Conservation (phyloP, 2,329 filamentous ascomycete genomes). For the Calonectria crousiana region DNA sequence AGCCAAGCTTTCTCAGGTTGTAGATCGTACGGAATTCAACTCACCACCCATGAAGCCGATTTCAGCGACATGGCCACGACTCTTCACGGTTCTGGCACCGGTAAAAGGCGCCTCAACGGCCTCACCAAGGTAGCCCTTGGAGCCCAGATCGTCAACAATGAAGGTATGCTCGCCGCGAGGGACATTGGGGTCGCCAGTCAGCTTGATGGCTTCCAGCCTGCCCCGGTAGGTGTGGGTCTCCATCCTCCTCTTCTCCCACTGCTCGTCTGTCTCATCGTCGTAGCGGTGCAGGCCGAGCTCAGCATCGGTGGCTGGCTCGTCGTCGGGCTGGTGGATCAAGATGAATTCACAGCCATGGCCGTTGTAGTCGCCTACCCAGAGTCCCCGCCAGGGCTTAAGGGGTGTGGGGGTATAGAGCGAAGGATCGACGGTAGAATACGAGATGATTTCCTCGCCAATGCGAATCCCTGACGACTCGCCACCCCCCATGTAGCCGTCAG, state of each 20-base stretch:
- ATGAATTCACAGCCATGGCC: conserved; percentile 92
- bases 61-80: conserved; percentile 82
- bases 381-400: conserved; percentile 86
- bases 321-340: conserved; percentile 79
- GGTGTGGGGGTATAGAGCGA: conserved; percentile 83
- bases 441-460: conserved; percentile 69
- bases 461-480: conserved; percentile 55
- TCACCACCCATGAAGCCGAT: conserved; percentile 79
- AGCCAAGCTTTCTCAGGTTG: background rate
- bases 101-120: conserved; percentile 76
- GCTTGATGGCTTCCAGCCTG: conserved; percentile 84
- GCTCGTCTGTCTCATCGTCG: conserved; percentile 57
- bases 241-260: conserved; percentile 59
- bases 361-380: conserved; percentile 93
- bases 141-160: conserved; percentile 81
- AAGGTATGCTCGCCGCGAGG: conserved; percentile 89
- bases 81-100: conserved; percentile 80
- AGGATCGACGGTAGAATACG: conserved; percentile 78
- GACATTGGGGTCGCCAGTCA: conserved; percentile 92
- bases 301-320: conserved; percentile 53
- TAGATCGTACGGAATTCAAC: conserved; percentile 42
- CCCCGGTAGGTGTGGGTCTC: conserved; percentile 70
- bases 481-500: conserved; percentile 15
- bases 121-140: conserved; percentile 71
- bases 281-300: conserved; percentile 55